A percentile compares a stretch with the other conserved stretches of the same genome.
phyloP scores from a whole-genome alignment of 2,329 filamentous ascomycete genomes.

The Cordyceps javanica region DNA sequence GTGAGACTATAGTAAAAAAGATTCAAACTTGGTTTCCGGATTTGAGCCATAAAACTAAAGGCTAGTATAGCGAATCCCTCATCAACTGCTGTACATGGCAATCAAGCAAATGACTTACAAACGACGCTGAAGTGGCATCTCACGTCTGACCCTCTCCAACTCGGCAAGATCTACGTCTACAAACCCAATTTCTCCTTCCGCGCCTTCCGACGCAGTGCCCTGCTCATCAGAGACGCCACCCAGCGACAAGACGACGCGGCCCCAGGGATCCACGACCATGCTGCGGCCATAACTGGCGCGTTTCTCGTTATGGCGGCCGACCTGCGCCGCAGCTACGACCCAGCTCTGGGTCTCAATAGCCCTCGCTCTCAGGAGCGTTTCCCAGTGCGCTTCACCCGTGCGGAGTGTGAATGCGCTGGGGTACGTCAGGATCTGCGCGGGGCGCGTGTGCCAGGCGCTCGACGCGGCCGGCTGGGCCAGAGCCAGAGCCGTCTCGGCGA shows the following conservation, averaged over 20 bases:
- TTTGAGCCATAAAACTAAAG: too few species aligned
- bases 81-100: not conserved
- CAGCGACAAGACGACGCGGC: constrained; percentile 61
- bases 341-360: constrained; percentile 88
- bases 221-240: constrained; percentile 44
- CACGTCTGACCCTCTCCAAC: constrained; percentile 41
- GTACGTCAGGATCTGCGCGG: constrained; percentile 73
- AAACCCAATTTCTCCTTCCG: constrained; percentile 43
- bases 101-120: constrained; percentile 37
- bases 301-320: constrained; percentile 65
- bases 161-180: constrained; percentile 47
- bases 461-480: constrained; percentile 43
- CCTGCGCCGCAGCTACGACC: constrained; percentile 79
- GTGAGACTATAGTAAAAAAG: not conserved
- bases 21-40: too few species aligned
- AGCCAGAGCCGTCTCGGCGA: constrained; percentile 66
- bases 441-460: constrained; percentile 25
- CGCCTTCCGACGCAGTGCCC: constrained; percentile 34
- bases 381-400: constrained; percentile 84
- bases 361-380: constrained; percentile 66
- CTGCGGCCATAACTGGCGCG: constrained; percentile 79
- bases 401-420: constrained; percentile 86
- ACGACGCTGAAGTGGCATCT: constrained; percentile 47
- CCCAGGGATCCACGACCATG: constrained; percentile 84
- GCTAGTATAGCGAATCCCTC: too few species aligned